These are phyloP conservation scores for Candida piceae DNA, from an alignment of 805 yeast species.

Conservation along the genomic window DNA sequence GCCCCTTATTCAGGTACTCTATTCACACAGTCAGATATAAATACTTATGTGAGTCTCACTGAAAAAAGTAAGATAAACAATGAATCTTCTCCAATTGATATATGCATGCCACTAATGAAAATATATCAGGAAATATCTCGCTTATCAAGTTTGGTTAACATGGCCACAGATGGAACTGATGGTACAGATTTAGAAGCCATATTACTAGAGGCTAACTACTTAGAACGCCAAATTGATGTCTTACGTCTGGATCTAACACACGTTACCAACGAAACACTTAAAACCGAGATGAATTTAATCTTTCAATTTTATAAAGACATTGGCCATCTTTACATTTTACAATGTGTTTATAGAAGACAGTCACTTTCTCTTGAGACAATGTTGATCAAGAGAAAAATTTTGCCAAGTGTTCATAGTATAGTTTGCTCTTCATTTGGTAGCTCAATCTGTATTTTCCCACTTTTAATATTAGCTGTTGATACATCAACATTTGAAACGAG, in stretches of 20 bases:
- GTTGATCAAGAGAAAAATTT: constrained; percentile 4
- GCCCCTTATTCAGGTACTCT: constrained; percentile 5
- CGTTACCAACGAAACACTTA: background rate
- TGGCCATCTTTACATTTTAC: constrained; percentile 7
- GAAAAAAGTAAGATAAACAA: background rate
- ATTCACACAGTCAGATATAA: constrained; percentile 4
- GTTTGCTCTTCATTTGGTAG: background rate
- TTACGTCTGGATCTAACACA: background rate
- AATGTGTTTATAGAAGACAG: constrained; percentile 11
- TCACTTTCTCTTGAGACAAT: constrained; percentile 11
- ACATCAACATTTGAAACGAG: constrained; percentile 13
- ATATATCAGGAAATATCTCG: constrained; percentile 6
- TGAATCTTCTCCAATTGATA: constrained; percentile 2
- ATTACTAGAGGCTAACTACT: constrained; percentile 9
- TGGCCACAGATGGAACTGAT: constrained; percentile 9
- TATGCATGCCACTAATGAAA: constrained; percentile 3
- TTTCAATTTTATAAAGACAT: constrained; percentile 10
- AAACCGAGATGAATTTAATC: background rate
- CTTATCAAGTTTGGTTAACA: constrained; percentile 7
- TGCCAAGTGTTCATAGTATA: constrained; percentile 2
- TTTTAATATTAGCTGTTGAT: constrained; percentile 11
- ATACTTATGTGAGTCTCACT: background rate
- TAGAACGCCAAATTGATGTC: constrained; percentile 4
- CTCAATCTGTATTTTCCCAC: constrained; percentile 4
- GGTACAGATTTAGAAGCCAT: constrained; percentile 9